Evolutionary conservation across 805 yeast species (phyloP).

Genomic region (Metschnikowia kunwiensis): DNA sequence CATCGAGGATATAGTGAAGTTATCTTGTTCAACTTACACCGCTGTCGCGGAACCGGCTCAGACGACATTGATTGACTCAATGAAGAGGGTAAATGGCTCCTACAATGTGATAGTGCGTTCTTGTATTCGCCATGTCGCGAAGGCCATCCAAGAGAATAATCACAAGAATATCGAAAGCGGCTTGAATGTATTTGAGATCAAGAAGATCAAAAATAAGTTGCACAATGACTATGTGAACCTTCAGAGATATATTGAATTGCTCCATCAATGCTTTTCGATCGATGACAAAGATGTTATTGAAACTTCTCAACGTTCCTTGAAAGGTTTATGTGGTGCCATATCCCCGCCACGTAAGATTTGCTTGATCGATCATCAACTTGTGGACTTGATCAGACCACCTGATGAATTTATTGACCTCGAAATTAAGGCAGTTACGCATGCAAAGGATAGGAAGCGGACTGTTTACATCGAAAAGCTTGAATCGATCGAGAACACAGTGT

Average conservation of each 20-base stretch:
- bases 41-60: slow-evolving; percentile 72
- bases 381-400: slow-evolving; percentile 56
- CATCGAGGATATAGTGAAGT: slow-evolving; percentile 58
- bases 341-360: slow-evolving; percentile 43
- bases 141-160: slow-evolving; percentile 48
- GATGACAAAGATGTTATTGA: slow-evolving; percentile 55
- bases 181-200: slow-evolving; percentile 53
- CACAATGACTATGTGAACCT: slow-evolving; percentile 56
- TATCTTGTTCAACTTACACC: slow-evolving; percentile 68
- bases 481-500: slow-evolving; percentile 39
- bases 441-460: slow-evolving; percentile 57
- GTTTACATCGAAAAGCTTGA: slow-evolving; percentile 39
- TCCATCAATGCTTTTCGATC: slow-evolving; percentile 53
- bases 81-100: slow-evolving; percentile 68
- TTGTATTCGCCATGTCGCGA: slow-evolving; percentile 48
- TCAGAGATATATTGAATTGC: slow-evolving; percentile 42
- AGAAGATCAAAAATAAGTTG: slow-evolving; percentile 55
- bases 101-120: slow-evolving; percentile 51
- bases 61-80: slow-evolving; percentile 58
- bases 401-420: slow-evolving; percentile 57
- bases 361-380: slow-evolving; percentile 42
- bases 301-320: slow-evolving; percentile 52
- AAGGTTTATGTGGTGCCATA: slow-evolving; percentile 27
- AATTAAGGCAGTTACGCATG: slow-evolving; percentile 55
- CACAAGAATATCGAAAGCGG: slow-evolving; percentile 62